A percentile compares a stretch with the other conserved stretches of the same genome.
Evolutionary conservation across 371 early-diverging fungal genomes (phyloP).

Genomic region (Mucor lusitanicus): DNA sequence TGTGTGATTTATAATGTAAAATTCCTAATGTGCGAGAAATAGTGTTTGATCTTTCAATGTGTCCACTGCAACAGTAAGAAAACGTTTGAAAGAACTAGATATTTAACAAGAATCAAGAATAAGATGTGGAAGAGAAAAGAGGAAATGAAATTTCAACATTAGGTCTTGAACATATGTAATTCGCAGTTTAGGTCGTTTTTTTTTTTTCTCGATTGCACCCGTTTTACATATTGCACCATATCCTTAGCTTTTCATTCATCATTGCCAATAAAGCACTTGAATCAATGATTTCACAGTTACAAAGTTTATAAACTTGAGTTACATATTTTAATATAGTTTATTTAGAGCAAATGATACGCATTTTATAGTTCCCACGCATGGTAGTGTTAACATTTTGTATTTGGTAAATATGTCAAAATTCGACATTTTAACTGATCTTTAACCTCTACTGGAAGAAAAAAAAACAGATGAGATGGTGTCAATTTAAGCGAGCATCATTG

Average conservation of each 20-base stretch:
- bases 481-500: not conserved
- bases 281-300: not conserved
- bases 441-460: not conserved
- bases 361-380: constrained; percentile 1
- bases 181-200: not conserved
- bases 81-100: not conserved
- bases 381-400: not conserved
- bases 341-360: not conserved
- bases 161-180: not conserved
- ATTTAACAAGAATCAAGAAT: not conserved
- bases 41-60: not conserved
- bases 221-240: not conserved
- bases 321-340: not conserved
- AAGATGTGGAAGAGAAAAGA: not conserved
- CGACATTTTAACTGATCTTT: not conserved
- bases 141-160: not conserved
- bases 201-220: not conserved
- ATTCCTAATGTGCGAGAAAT: constrained; percentile 1
- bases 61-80: not conserved
- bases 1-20: not conserved
- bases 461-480: constrained; percentile 10
- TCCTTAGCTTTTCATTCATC: not conserved
- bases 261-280: not conserved
- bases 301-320: not conserved
- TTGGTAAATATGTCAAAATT: not conserved